Evolutionary conservation across 2,329 filamentous ascomycete species (phyloP).

Genomic region (Colletotrichum horii): DNA sequence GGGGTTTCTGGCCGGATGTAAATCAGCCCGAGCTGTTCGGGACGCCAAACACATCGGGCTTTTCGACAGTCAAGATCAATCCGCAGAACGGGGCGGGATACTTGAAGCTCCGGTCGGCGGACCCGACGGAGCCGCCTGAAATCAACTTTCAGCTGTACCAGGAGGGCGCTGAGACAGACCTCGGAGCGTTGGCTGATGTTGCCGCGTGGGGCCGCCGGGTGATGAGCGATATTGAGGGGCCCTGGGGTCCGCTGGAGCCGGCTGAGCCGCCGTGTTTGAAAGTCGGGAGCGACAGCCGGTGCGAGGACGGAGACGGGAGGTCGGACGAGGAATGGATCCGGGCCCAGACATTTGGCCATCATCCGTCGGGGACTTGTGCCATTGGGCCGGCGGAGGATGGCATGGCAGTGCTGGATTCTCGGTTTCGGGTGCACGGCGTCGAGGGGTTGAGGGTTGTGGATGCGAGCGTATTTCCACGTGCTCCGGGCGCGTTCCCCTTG

Average conservation of each 20-base stretch:
- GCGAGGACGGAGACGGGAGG: conserved; percentile 37
- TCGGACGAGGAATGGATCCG: conserved; percentile 41
- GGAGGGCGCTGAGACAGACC: conserved; percentile 50
- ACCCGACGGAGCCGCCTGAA: conserved; percentile 67
- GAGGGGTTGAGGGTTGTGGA: conserved; percentile 65
- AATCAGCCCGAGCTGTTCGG: neutral
- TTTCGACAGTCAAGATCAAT: conserved; percentile 28
- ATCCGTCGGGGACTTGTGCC: conserved; percentile 59
- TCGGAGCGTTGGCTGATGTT: conserved; percentile 35
- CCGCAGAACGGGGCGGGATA: conserved; percentile 63
- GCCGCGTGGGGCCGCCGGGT: conserved; percentile 28
- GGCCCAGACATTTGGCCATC: conserved; percentile 58
- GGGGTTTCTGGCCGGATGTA: conserved; percentile 2
- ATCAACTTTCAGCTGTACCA: conserved; percentile 66
- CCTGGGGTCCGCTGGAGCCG: conserved; percentile 21
- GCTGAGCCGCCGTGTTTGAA: conserved; percentile 12
- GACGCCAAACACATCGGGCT: neutral
- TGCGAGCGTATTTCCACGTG: conserved; percentile 59
- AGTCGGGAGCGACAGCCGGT: conserved; percentile 22
- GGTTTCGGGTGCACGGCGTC: conserved; percentile 62
- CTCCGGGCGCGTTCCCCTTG: conserved; percentile 46
- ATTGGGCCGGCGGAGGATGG: conserved; percentile 60
- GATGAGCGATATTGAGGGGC: neutral
- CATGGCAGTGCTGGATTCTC: conserved; percentile 60
- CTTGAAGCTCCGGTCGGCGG: conserved; percentile 63